Conservation (phyloP, 495 filamentous ascomycete species). For the Gamarada debralockiae region DNA sequence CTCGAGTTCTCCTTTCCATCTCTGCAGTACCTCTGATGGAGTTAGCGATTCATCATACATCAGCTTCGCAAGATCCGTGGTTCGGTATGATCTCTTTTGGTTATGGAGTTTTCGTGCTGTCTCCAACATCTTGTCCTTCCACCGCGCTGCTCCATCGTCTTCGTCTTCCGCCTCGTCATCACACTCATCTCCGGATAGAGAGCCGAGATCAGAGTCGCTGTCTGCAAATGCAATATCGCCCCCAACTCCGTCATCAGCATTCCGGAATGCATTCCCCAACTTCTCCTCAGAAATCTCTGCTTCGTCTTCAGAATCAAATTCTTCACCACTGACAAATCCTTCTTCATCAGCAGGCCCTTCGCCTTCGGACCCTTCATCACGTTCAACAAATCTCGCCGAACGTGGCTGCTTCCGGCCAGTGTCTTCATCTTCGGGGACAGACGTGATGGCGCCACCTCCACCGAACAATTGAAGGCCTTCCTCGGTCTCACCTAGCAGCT, state of each 20-base stretch:
- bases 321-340: slow-evolving; percentile 59
- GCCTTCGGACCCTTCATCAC: slow-evolving; percentile 52
- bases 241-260: slow-evolving; percentile 34
- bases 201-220: slow-evolving; percentile 92
- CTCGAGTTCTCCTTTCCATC: slow-evolving; percentile 69
- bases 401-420: slow-evolving; percentile 69
- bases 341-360: slow-evolving; percentile 47
- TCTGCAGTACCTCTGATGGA: slow-evolving; percentile 67
- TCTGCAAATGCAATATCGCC: slow-evolving; percentile 85
- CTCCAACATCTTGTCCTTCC: slow-evolving; percentile 83
- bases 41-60: slow-evolving; percentile 84
- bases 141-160: slow-evolving; percentile 66
- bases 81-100: slow-evolving; percentile 63
- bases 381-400: slow-evolving; percentile 59
- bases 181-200: slow-evolving; percentile 51
- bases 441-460: slow-evolving; percentile 64
- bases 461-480: slow-evolving; percentile 80
- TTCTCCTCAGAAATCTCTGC: slow-evolving; percentile 50
- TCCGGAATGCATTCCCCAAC: slow-evolving; percentile 51
- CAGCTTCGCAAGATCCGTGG: slow-evolving; percentile 73
- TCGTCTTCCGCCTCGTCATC: slow-evolving; percentile 43
- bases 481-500: slow-evolving; percentile 75
- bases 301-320: slow-evolving; percentile 49
- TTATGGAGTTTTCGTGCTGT: slow-evolving; percentile 70
- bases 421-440: slow-evolving; percentile 55